Percentiles rank a stretch among this genome's conserved stretches.
Conservation (phyloP, 78 protist species). For the Parvularia atlantis region DNA sequence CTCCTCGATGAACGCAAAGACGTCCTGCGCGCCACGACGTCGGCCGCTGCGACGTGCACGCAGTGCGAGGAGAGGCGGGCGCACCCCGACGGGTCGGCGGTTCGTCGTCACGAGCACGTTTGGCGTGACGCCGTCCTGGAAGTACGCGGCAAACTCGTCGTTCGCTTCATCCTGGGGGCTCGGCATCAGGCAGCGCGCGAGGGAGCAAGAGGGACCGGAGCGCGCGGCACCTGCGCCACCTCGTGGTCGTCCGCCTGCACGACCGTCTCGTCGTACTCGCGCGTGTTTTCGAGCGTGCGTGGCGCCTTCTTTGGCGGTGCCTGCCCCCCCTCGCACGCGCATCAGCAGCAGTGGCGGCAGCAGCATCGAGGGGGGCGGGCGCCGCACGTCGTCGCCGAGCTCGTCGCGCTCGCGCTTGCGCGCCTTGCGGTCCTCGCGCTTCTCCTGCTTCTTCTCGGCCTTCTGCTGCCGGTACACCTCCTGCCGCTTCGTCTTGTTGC, state of each 20-base stretch:
- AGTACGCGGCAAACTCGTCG: too few relatives aligned
- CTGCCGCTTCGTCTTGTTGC: not conserved
- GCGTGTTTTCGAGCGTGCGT: conserved; percentile 65
- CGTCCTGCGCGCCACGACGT: too few relatives aligned
- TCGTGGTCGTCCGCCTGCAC: too few relatives aligned
- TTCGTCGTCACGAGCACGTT: conserved; percentile 37
- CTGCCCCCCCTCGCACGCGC: too few relatives aligned
- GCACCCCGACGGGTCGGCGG: not conserved
- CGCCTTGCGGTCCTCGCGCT: not conserved
- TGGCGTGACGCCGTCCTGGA: conserved; percentile 22
- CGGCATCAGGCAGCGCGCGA: too few relatives aligned
- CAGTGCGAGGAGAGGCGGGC: not conserved
- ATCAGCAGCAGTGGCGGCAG: too few relatives aligned
- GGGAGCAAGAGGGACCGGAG: too few relatives aligned
- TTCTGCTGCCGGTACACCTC: not conserved
- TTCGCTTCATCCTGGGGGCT: too few relatives aligned
- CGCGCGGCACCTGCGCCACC: too few relatives aligned
- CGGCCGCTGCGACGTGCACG: too few relatives aligned
- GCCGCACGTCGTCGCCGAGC: not conserved
- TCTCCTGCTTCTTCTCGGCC: not conserved
- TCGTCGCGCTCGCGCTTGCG: not conserved
- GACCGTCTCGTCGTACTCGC: conserved; percentile 70
- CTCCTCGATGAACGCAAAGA: too few relatives aligned
- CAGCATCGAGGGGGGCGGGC: too few relatives aligned
- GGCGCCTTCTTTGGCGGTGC: conserved; percentile 58